A percentile compares a stretch with the other conserved stretches of the same genome.
Evolutionary conservation across 768 basidiomycete species (phyloP).

Genomic region (Trametes villosa): DNA sequence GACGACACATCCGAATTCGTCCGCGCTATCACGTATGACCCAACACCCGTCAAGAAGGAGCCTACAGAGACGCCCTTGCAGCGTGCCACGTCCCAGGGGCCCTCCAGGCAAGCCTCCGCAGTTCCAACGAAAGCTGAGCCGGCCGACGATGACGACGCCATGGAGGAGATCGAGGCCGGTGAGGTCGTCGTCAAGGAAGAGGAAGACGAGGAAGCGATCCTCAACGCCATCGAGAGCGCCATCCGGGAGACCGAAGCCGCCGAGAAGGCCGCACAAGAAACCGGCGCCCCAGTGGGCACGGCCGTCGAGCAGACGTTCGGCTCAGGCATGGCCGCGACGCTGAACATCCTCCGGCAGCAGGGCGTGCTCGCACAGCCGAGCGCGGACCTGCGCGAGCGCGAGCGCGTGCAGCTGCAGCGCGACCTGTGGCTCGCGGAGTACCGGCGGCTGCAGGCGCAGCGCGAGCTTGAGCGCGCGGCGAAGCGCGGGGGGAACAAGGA

Average conservation of each 20-base stretch:
- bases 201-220: constrained; percentile 72
- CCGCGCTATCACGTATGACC: constrained; percentile 75
- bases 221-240: constrained; percentile 74
- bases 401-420: constrained; percentile 79
- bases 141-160: constrained; percentile 64
- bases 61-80: constrained; percentile 29
- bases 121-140: constrained; percentile 51
- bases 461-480: constrained; percentile 79
- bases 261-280: constrained; percentile 44
- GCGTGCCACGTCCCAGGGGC: constrained; percentile 30
- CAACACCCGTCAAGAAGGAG: constrained; percentile 45
- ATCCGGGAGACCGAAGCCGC: constrained; percentile 67
- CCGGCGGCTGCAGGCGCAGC: constrained; percentile 70
- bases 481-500: constrained; percentile 84
- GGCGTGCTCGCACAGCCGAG: constrained; percentile 76
- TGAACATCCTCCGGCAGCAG: constrained; percentile 88
- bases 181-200: constrained; percentile 86
- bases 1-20: constrained; percentile 99
- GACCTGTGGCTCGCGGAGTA: constrained; percentile 92
- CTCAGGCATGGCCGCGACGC: constrained; percentile 85
- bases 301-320: constrained; percentile 79
- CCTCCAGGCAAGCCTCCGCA: constrained; percentile 21
- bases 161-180: constrained; percentile 82
- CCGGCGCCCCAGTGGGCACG: constrained; percentile 57
- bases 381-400: constrained; percentile 73